A percentile compares a stretch with the other conserved stretches of the same genome.
Evolutionary conservation across 768 basidiomycete genomes (phyloP).

Genomic region (Kwoniella bestiolae): DNA sequence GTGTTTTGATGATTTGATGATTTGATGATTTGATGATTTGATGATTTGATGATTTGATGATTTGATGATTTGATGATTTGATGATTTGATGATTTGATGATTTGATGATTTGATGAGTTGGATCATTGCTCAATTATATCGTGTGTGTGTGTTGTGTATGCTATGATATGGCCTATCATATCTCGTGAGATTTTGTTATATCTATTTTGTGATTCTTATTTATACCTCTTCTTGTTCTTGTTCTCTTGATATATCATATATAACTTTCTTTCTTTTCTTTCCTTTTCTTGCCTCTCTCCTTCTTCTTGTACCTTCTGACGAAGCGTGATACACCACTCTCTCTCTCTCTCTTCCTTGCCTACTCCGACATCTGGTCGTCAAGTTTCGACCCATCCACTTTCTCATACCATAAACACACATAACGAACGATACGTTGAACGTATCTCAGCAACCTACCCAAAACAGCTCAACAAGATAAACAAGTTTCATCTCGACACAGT

Average conservation of each 20-base stretch:
- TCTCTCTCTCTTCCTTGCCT: not conserved
- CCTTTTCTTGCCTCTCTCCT: not conserved
- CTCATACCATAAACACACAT: not conserved
- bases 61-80: too few species aligned
- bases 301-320: not conserved
- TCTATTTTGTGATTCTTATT: not conserved
- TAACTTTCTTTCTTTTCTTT: not conserved
- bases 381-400: not conserved
- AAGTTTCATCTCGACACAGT: not conserved
- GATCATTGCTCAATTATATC: too few species aligned
- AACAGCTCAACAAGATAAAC: not conserved
- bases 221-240: not conserved
- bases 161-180: too few species aligned
- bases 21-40: too few species aligned
- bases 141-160: too few species aligned
- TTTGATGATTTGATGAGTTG: too few species aligned
- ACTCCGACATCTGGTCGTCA: not conserved
- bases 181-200: not conserved
- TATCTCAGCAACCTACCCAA: not conserved
- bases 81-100: too few species aligned
- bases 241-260: too few species aligned
- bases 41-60: too few species aligned
- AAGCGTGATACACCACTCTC: too few species aligned
- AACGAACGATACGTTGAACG: constrained; percentile 6
- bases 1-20: too few species aligned